A percentile compares a stretch with the other conserved stretches of the same genome.
phyloP scores from a whole-genome alignment of 345 rosid species.

The Garcia nutans region DNA sequence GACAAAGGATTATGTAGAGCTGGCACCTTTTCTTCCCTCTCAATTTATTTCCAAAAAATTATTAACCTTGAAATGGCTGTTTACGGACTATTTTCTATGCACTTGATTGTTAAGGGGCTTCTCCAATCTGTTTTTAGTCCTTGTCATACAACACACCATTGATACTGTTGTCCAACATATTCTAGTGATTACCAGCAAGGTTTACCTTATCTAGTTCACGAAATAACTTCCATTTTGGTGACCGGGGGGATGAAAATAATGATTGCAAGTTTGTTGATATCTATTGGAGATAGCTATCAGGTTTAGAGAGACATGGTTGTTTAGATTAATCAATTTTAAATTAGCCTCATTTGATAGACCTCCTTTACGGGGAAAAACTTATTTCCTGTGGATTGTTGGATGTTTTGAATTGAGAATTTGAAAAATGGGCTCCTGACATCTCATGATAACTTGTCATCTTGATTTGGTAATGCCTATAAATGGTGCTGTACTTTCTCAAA shows the following conservation, averaged over 20 bases:
- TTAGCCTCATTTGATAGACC: not conserved
- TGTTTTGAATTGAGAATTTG: not conserved
- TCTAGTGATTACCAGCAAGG: not conserved
- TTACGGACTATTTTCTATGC: not conserved
- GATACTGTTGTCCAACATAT: not conserved
- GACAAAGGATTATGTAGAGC: not conserved
- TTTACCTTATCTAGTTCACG: not conserved
- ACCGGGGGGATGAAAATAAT: not conserved
- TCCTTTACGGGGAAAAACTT: not conserved
- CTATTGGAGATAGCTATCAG: not conserved
- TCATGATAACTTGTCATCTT: not conserved
- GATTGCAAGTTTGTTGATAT: not conserved
- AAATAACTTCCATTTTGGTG: not conserved
- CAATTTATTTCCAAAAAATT: not conserved
- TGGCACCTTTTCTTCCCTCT: not conserved
- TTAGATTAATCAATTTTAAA: not conserved
- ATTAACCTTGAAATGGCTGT: not conserved
- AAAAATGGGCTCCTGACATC: not conserved
- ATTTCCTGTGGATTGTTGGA: not conserved
- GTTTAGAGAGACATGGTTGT: not conserved
- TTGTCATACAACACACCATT: not conserved
- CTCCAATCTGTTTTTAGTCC: not conserved
- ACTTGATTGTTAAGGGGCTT: not conserved
- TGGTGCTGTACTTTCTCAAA: not conserved
- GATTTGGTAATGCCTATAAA: too few species aligned